phyloP scores from a whole-genome alignment of 305 asterid genomes.

The Euphrasia arctica region DNA sequence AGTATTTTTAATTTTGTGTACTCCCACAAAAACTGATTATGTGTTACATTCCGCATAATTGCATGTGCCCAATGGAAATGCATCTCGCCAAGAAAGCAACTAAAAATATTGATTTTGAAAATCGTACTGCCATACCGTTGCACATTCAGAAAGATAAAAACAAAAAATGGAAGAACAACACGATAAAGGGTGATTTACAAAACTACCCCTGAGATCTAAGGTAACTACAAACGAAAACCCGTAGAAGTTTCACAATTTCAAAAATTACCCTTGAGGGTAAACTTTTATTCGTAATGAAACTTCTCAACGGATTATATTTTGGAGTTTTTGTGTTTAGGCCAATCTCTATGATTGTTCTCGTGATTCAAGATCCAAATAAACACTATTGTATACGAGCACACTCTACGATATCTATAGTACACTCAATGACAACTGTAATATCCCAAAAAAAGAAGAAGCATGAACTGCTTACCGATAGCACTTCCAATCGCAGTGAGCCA shows the following conservation, averaged over 20 bases:
- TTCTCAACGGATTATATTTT: too few relatives aligned
- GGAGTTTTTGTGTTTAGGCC: too few relatives aligned
- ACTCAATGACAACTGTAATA: neutral
- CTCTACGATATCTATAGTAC: too few relatives aligned
- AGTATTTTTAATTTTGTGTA: neutral
- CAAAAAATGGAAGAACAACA: neutral
- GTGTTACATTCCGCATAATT: neutral
- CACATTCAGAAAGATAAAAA: neutral
- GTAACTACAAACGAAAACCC: too few relatives aligned
- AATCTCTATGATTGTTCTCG: too few relatives aligned
- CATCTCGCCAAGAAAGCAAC: neutral
- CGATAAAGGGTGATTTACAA: too few relatives aligned
- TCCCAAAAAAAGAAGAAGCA: neutral
- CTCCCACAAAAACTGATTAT: neutral
- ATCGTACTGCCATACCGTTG: neutral
- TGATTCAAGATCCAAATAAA: too few relatives aligned
- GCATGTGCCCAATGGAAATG: neutral
- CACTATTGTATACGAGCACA: too few relatives aligned
- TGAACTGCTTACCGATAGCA: constrained; percentile 56
- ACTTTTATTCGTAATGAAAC: too few relatives aligned
- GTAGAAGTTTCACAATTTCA: too few relatives aligned
- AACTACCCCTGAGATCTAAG: too few relatives aligned
- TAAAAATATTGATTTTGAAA: neutral
- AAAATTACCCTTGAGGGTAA: too few relatives aligned
- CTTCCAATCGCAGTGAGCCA: constrained; percentile 88